A percentile compares a stretch with the other conserved stretches of the same genome.
phyloP scores from a whole-genome alignment of 1,284 basidiomycete genomes.

The Afroboletus lepidellus region DNA sequence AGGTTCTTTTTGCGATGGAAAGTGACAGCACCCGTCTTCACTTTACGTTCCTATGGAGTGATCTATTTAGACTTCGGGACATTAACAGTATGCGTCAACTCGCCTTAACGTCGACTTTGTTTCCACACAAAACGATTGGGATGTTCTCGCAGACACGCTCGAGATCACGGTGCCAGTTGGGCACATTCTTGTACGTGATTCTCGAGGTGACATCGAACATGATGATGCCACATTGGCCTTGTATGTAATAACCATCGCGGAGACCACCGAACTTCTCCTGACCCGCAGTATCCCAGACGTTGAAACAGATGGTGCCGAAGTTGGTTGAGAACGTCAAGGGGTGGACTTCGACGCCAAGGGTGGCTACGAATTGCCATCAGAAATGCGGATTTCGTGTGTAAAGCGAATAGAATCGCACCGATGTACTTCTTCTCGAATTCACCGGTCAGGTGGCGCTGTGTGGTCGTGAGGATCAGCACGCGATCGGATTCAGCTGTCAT shows the following conservation, averaged over 20 bases:
- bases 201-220: constrained; percentile 99
- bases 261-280: constrained; percentile 99
- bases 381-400: constrained; percentile 10
- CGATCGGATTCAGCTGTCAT: constrained; percentile 43
- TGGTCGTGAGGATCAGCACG: constrained; percentile 49
- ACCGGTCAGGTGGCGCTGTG: constrained; percentile 94
- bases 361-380: constrained; percentile 58
- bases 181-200: constrained; percentile 99
- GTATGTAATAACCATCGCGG: constrained; percentile 97
- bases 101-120: constrained; percentile 99
- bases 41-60: constrained; percentile 88
- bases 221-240: constrained; percentile 99
- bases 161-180: constrained; percentile 99
- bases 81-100: constrained; percentile 23
- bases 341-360: constrained; percentile 99
- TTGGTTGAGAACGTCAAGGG: constrained; percentile 96
- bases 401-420: constrained; percentile 51
- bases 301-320: constrained; percentile 98
- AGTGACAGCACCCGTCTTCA: constrained; percentile 97
- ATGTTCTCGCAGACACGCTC: constrained; percentile 99
- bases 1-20: constrained; percentile 99
- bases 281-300: constrained; percentile 99
- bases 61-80: constrained; percentile 6
- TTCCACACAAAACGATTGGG: constrained; percentile 98
- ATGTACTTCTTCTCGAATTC: constrained; percentile 99